phyloP scores from a whole-genome alignment of 139 green algal species.

The Deuterostichococcus epilithicus region DNA sequence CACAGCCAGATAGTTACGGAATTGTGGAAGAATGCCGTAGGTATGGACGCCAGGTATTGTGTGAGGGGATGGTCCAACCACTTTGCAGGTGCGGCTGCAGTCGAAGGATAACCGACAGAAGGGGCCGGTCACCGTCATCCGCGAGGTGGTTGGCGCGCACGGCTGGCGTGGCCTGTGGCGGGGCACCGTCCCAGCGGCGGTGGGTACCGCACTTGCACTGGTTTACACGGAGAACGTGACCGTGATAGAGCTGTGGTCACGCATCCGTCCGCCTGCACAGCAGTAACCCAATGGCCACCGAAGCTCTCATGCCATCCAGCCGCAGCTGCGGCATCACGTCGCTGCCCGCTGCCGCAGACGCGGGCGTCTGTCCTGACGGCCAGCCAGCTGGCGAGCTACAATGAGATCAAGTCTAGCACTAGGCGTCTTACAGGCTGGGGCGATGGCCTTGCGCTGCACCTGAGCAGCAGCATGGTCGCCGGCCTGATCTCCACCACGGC shows the following conservation, averaged over 20 bases:
- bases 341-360: conserved; percentile 19
- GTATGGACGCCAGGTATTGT: no score
- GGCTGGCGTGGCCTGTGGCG: conserved; percentile 74
- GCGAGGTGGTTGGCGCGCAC: conserved; percentile 43
- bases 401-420: conserved; percentile 64
- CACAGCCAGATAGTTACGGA: no score
- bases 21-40: no score
- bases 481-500: conserved; percentile 85
- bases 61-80: background rate
- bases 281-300: no score
- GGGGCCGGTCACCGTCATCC: conserved; percentile 37
- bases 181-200: conserved; percentile 67
- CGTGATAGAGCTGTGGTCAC: no score
- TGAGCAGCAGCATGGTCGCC: conserved; percentile 64
- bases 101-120: conserved; percentile 16
- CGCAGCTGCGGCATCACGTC: no score
- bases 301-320: no score
- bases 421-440: conserved; percentile 40
- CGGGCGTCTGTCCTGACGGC: conserved; percentile 73
- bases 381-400: conserved; percentile 80
- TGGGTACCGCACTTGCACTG: conserved; percentile 12
- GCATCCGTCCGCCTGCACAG: no score
- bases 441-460: conserved; percentile 52
- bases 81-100: conserved; percentile 21
- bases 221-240: no score